Percentiles rank a stretch among this genome's conserved stretches.
Evolutionary conservation across 208 protist species (phyloP).

Genomic region (Leishmania tarentolae): DNA sequence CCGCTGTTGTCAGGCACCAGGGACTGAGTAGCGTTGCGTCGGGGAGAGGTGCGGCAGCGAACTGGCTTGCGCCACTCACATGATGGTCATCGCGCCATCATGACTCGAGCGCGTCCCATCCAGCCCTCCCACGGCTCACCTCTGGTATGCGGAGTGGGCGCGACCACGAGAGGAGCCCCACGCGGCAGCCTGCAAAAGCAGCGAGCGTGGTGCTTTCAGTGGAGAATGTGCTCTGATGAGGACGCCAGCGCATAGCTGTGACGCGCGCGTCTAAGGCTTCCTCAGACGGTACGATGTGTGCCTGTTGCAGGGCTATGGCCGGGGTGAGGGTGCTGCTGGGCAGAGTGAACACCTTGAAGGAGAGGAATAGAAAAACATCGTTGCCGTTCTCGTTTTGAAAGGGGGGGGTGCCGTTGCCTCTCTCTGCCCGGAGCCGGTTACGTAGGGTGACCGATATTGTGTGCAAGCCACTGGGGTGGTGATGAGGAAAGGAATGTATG

Average conservation of each 20-base stretch:
- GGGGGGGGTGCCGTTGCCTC: neutral
- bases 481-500: neutral
- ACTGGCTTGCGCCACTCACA: neutral
- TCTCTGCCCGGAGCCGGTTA: neutral
- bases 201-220: no score
- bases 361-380: neutral
- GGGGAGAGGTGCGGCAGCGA: neutral
- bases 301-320: neutral
- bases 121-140: no score
- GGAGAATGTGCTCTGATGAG: neutral
- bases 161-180: no score
- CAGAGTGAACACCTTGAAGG: neutral
- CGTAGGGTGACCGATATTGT: neutral
- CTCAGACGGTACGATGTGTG: neutral
- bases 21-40: neutral
- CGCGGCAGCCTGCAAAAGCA: no score
- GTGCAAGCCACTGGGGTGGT: neutral
- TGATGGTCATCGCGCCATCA: no score
- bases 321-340: neutral
- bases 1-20: neutral
- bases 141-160: neutral
- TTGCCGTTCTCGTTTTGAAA: neutral
- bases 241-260: neutral
- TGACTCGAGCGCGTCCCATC: neutral
- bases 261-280: neutral